Conservation (phyloP, 2,329 filamentous ascomycete genomes). For the Thielaviopsis punctulata region DNA sequence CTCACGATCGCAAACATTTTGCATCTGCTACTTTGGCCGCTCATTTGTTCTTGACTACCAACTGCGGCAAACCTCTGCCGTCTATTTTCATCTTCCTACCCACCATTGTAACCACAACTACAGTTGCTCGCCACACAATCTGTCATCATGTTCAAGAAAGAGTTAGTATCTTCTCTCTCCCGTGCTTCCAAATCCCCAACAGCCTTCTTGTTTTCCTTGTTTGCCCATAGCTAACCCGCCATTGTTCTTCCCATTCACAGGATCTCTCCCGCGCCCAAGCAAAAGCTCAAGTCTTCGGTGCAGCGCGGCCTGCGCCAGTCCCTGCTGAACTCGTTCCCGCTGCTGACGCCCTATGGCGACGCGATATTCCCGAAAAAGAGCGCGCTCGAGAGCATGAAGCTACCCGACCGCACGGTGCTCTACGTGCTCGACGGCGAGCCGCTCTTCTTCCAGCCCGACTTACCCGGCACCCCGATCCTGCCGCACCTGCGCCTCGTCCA, state of each 20-base stretch:
- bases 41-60: too few species aligned
- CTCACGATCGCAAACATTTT: not conserved
- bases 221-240: not conserved
- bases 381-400: constrained; percentile 76
- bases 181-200: not conserved
- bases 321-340: constrained; percentile 69
- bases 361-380: constrained; percentile 91
- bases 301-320: constrained; percentile 74
- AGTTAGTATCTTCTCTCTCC: constrained; percentile 33
- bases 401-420: constrained; percentile 76
- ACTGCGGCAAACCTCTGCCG: too few species aligned
- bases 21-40: not conserved
- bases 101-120: not conserved
- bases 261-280: constrained; percentile 62
- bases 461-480: constrained; percentile 46
- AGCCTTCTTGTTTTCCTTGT: not conserved
- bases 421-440: constrained; percentile 66
- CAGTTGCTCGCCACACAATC: not conserved
- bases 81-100: too few species aligned
- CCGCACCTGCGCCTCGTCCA: constrained; percentile 84
- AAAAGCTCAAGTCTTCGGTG: constrained; percentile 93
- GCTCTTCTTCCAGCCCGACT: constrained; percentile 77
- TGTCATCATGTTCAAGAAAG: constrained; percentile 76
- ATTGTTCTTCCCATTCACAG: constrained; percentile 24
- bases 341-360: constrained; percentile 75